phyloP scores from a whole-genome alignment of 2,329 filamentous ascomycete species.

The Pseudogymnoascus sp. region DNA sequence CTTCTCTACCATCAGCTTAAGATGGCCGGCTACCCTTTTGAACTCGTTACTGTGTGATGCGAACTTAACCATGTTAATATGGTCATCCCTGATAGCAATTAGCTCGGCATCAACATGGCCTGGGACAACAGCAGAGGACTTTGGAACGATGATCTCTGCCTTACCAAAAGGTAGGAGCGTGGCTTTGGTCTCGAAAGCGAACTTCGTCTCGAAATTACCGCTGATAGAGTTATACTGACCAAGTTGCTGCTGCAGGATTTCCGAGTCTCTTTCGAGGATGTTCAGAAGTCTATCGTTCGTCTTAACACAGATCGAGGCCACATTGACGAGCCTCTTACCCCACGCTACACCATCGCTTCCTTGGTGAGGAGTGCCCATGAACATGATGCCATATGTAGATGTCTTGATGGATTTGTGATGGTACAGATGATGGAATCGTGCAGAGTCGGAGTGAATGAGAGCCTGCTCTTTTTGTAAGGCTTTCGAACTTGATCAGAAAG shows the following conservation, averaged over 20 bases:
- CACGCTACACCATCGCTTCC: conserved; percentile 14
- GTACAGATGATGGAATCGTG: conserved; percentile 1
- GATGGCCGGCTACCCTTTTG: conserved; percentile 13
- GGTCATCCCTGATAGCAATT: conserved; percentile 29
- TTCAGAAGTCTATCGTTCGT: conserved; percentile 27
- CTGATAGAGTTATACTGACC: conserved; percentile 31
- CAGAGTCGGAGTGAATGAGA: conserved; percentile 9
- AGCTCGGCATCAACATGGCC: conserved; percentile 28
- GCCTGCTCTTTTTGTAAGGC: conserved; percentile 12
- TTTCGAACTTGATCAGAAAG: not conserved
- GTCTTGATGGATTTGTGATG: conserved; percentile 21
- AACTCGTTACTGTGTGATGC: conserved; percentile 18
- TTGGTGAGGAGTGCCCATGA: conserved; percentile 17
- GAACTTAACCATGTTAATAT: conserved; percentile 31
- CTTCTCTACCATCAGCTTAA: conserved; percentile 15
- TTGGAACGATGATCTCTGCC: conserved; percentile 25
- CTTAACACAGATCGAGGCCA: conserved; percentile 29
- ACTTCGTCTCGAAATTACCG: conserved; percentile 30
- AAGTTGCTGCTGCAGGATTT: conserved; percentile 31
- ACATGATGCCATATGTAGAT: conserved; percentile 14
- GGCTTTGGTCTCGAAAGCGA: conserved; percentile 23
- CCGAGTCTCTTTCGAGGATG: conserved; percentile 30
- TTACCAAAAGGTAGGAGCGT: conserved; percentile 14
- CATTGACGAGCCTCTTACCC: conserved; percentile 10
- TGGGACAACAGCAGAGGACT: conserved; percentile 30